Conservation (phyloP, 345 rosid genomes). For the Melastoma malabathricum region DNA sequence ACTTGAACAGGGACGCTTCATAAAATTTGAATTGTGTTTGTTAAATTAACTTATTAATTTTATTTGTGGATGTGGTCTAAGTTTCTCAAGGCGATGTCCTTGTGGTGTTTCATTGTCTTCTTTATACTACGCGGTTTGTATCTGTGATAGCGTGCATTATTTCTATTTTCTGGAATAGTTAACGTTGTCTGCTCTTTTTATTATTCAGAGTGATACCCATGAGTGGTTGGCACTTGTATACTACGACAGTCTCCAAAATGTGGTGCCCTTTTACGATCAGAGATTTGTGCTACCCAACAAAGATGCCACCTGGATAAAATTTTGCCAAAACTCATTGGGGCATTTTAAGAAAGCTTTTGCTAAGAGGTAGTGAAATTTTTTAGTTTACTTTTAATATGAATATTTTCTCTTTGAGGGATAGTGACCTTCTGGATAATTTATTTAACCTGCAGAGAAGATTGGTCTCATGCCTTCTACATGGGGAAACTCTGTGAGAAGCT, state of each 20-base stretch:
- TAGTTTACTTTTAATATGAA: not conserved
- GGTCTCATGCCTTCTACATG: slow-evolving; percentile 96
- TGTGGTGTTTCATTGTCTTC: too few relatives aligned
- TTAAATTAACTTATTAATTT: too few relatives aligned
- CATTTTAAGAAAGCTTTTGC: slow-evolving; percentile 82
- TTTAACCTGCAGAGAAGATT: slow-evolving; percentile 55
- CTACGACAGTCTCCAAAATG: slow-evolving; percentile 98
- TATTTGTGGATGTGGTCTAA: too few relatives aligned
- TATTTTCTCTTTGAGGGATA: not conserved
- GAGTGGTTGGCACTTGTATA: slow-evolving; percentile 89
- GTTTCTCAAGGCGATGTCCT: too few relatives aligned
- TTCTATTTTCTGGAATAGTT: too few relatives aligned
- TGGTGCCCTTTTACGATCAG: slow-evolving; percentile 89
- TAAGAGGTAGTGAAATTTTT: slow-evolving; percentile 40
- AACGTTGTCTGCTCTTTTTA: slow-evolving; percentile 9
- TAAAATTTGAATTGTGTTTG: too few relatives aligned
- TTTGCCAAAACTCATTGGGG: slow-evolving; percentile 70
- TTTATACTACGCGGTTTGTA: too few relatives aligned
- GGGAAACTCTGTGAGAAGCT: slow-evolving; percentile 95
- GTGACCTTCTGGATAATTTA: too few relatives aligned
- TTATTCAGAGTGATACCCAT: slow-evolving; percentile 71
- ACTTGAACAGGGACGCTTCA: too few relatives aligned
- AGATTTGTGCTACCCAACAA: slow-evolving; percentile 60
- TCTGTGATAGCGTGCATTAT: too few relatives aligned
- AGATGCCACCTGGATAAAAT: slow-evolving; percentile 64